A percentile compares a stretch with the other conserved stretches of the same genome.
phyloP scores from a whole-genome alignment of 306 rosid genomes.

The Echinosophora koreensis region DNA sequence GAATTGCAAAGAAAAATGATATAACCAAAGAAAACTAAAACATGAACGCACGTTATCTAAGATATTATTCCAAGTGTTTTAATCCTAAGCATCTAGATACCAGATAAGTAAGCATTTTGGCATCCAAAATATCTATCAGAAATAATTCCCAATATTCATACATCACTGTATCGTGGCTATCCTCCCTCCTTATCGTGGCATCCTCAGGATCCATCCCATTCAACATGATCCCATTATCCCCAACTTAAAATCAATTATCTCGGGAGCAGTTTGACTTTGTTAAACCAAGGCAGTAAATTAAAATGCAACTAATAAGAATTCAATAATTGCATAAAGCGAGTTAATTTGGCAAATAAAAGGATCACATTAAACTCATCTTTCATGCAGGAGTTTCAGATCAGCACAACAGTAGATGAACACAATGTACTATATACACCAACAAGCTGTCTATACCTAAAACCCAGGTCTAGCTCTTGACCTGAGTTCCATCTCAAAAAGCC shows the following conservation, averaged over 20 bases:
- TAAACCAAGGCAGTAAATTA: conserved; percentile 16
- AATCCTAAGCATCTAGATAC: not conserved
- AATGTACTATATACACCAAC: conserved; percentile 58
- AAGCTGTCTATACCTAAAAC: conserved; percentile 80
- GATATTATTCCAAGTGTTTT: not conserved
- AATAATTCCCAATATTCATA: not conserved
- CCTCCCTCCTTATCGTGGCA: not conserved
- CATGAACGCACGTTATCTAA: not conserved
- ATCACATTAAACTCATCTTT: conserved; percentile 48
- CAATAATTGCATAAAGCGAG: conserved; percentile 53
- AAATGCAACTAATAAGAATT: conserved; percentile 40
- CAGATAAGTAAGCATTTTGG: not conserved
- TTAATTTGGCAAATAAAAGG: conserved; percentile 43
- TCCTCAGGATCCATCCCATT: not conserved
- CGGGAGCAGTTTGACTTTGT: not conserved
- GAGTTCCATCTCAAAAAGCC: conserved; percentile 90
- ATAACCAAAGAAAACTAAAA: too few species aligned
- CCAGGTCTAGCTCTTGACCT: conserved; percentile 88
- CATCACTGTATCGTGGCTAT: not conserved
- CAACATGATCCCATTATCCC: not conserved
- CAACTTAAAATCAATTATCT: not conserved
- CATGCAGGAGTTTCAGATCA: conserved; percentile 50
- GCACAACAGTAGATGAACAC: conserved; percentile 47
- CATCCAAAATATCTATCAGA: not conserved
- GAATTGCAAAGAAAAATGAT: too few species aligned